phyloP scores from a whole-genome alignment of 2,329 filamentous ascomycete species.

The Spiromastix sp. region DNA sequence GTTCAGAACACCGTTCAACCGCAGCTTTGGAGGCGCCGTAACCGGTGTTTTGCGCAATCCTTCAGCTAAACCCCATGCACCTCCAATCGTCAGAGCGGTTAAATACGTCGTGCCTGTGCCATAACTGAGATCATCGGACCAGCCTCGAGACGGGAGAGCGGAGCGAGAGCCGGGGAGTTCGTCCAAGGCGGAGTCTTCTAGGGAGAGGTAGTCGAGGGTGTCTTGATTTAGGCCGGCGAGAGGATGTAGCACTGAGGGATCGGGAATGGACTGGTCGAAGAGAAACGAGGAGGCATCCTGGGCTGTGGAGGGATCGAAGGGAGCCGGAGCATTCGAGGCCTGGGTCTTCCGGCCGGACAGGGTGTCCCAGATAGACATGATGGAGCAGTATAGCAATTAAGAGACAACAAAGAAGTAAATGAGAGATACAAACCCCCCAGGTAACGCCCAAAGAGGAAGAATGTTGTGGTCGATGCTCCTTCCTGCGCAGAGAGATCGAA shows the following conservation, averaged over 20 bases:
- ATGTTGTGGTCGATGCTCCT: no score
- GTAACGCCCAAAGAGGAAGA: no score
- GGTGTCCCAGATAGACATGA: slow-evolving; percentile 51
- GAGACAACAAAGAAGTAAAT: slow-evolving; percentile 18
- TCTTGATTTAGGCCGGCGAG: slow-evolving; percentile 88
- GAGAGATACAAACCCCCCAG: slow-evolving; percentile 12
- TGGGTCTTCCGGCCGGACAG: slow-evolving; percentile 51
- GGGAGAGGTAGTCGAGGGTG: slow-evolving; percentile 83
- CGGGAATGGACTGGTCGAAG: slow-evolving; percentile 62
- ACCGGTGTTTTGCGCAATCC: slow-evolving; percentile 62
- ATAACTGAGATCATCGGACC: slow-evolving; percentile 97
- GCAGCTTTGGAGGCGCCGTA: slow-evolving; percentile 77
- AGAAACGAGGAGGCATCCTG: slow-evolving; percentile 84
- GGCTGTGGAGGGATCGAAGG: slow-evolving; percentile 61
- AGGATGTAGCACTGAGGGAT: slow-evolving; percentile 82
- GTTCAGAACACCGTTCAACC: slow-evolving; percentile 90
- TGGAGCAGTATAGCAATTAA: slow-evolving; percentile 14
- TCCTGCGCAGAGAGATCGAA: no score
- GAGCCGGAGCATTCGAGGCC: slow-evolving; percentile 42
- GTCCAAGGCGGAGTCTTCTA: slow-evolving; percentile 84
- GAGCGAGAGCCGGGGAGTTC: slow-evolving; percentile 78
- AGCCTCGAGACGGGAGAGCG: slow-evolving; percentile 85
- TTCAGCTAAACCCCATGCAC: slow-evolving; percentile 85
- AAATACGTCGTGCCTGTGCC: slow-evolving; percentile 93
- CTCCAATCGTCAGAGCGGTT: slow-evolving; percentile 73